A percentile compares a stretch with the other conserved stretches of the same genome.
Evolutionary conservation across 2,329 filamentous ascomycete species (phyloP).

Genomic region (Pseudocercospora musae): DNA sequence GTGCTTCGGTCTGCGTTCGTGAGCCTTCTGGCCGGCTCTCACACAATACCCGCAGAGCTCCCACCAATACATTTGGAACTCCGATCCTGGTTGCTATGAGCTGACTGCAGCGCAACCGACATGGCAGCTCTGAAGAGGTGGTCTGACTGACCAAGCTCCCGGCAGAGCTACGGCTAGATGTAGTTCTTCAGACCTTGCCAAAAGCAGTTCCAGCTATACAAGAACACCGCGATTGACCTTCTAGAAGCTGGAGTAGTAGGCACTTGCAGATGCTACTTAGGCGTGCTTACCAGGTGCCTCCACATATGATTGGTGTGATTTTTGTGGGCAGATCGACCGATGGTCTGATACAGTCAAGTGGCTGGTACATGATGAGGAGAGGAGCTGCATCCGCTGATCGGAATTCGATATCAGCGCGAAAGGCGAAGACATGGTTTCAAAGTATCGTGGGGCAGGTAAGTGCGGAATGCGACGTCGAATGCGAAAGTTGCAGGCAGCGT

Average conservation of each 20-base stretch:
- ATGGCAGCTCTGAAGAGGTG: neutral
- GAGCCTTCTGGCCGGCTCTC: neutral
- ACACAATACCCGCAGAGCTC: neutral
- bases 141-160: neutral
- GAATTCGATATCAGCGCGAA: neutral
- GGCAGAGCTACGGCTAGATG: neutral
- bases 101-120: neutral
- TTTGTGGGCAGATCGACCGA: neutral
- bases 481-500: neutral
- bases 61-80: neutral
- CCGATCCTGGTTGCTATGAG: neutral
- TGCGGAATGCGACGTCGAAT: neutral
- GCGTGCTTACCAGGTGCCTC: neutral
- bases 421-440: neutral
- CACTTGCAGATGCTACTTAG: neutral
- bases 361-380: neutral
- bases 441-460: neutral
- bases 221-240: neutral
- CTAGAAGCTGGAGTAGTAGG: neutral
- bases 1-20: neutral
- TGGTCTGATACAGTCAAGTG: neutral
- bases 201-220: neutral
- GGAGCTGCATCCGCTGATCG: neutral
- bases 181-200: neutral
- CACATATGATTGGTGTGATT: neutral